Percentiles rank a stretch among this genome's conserved stretches.
These are phyloP conservation scores for Penicillium dipodomyicola DNA, from an alignment of 495 filamentous ascomycete genomes.

Conservation along the genomic window DNA sequence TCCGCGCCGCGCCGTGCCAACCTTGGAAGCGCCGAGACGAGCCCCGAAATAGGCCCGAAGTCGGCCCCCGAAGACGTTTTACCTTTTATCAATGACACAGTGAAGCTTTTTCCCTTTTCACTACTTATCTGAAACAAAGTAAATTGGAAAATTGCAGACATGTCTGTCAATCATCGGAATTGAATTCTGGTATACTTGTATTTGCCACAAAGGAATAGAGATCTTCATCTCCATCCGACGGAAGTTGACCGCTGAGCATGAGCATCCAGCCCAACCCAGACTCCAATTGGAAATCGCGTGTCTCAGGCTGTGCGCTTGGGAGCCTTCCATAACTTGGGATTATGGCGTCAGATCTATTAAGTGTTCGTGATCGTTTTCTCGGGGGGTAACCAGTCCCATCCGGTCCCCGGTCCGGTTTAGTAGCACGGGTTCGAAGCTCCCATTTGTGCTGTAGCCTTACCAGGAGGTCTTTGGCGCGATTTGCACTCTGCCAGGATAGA, in stretches of 20 bases:
- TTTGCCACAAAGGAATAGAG: constrained; percentile 12
- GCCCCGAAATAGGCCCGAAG: no score
- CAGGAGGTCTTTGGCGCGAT: constrained; percentile 20
- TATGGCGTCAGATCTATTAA: not conserved
- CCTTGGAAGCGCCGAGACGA: no score
- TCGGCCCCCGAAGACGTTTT: no score
- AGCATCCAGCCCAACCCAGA: constrained; percentile 16
- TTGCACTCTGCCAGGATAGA: constrained; percentile 19
- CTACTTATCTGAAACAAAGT: no score
- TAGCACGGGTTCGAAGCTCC: constrained; percentile 11
- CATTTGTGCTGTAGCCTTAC: constrained; percentile 18
- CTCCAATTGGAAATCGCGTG: constrained; percentile 4
- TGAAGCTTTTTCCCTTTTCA: no score
- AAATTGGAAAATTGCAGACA: no score
- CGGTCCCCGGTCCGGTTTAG: not conserved
- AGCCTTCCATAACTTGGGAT: not conserved
- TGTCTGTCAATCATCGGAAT: not conserved
- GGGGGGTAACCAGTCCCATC: constrained; percentile 5
- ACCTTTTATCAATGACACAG: no score
- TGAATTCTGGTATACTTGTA: not conserved
- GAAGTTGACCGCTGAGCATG: constrained; percentile 12
- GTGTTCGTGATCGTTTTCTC: constrained; percentile 4
- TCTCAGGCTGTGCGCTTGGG: not conserved
- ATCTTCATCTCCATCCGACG: constrained; percentile 13
- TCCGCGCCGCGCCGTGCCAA: no score